Evolutionary conservation across 805 yeast genomes (phyloP).

Genomic region (Ogataea methanolica): DNA sequence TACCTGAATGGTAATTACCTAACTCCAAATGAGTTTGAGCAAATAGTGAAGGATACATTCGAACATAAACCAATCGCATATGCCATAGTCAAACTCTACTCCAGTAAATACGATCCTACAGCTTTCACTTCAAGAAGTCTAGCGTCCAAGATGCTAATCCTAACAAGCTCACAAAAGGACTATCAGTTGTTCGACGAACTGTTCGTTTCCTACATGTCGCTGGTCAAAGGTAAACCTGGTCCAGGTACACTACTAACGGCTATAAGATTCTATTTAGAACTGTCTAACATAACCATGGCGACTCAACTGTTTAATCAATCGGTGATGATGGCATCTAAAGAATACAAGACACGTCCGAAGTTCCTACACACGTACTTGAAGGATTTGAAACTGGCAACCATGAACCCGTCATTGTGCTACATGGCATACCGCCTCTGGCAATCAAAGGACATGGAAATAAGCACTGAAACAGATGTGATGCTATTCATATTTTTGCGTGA

Average conservation of each 20-base stretch:
- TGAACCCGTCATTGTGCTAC: slow-evolving; percentile 19
- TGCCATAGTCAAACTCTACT: slow-evolving; percentile 14
- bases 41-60: slow-evolving; percentile 14
- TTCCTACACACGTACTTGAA: slow-evolving; percentile 19
- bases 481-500: slow-evolving; percentile 17
- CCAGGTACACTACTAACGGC: slow-evolving; percentile 20
- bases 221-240: slow-evolving; percentile 3
- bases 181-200: slow-evolving; percentile 20
- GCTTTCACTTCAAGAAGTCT: slow-evolving; percentile 12
- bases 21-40: slow-evolving; percentile 22
- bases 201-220: slow-evolving; percentile 4
- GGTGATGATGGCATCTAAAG: slow-evolving; percentile 12
- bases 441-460: slow-evolving; percentile 12
- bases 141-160: slow-evolving; percentile 10
- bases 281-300: slow-evolving; percentile 19
- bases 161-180: slow-evolving; percentile 19
- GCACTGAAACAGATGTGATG: slow-evolving; percentile 18
- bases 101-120: slow-evolving; percentile 12
- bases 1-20: slow-evolving; percentile 6
- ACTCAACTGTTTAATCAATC: slow-evolving; percentile 26
- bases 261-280: slow-evolving; percentile 22
- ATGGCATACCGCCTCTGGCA: slow-evolving; percentile 26
- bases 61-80: slow-evolving; percentile 15
- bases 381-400: slow-evolving; percentile 15
- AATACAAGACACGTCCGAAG: not conserved